Evolutionary conservation across 2,329 filamentous ascomycete species (phyloP).

Genomic region (Monilinia polystroma): DNA sequence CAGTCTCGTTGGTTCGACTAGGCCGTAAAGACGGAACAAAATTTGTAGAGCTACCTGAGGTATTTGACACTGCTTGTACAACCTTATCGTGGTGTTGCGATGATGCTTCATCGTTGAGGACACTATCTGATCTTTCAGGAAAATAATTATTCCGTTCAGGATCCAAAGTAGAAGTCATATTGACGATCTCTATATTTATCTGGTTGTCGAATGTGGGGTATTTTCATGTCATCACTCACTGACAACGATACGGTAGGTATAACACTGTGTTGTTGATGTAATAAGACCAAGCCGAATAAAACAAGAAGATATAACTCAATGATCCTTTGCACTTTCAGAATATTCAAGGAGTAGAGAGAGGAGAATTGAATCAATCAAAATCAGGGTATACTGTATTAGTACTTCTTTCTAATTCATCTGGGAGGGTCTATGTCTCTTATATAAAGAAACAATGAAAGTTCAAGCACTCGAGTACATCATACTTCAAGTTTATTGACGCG

Average conservation of each 20-base stretch:
- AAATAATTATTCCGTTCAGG: slow-evolving; percentile 9
- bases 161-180: slow-evolving; percentile 17
- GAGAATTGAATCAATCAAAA: too few species aligned
- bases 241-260: neutral
- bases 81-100: neutral
- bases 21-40: slow-evolving; percentile 21
- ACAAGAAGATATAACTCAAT: neutral
- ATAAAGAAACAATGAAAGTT: too few species aligned
- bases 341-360: too few species aligned
- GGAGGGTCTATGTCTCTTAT: too few species aligned
- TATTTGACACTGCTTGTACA: neutral
- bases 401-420: too few species aligned
- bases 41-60: slow-evolving; percentile 25
- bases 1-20: slow-evolving; percentile 27
- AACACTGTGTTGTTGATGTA: neutral
- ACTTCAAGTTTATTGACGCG: too few species aligned
- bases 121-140: neutral
- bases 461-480: too few species aligned
- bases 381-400: too few species aligned
- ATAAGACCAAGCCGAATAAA: neutral
- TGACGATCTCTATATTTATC: neutral
- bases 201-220: neutral
- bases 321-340: too few species aligned
- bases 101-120: neutral
- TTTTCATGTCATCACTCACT: slow-evolving; percentile 1